A percentile compares a stretch with the other conserved stretches of the same genome.
Evolutionary conservation across 495 filamentous ascomycete species (phyloP).

Genomic region (Lasiosphaeria hispida): DNA sequence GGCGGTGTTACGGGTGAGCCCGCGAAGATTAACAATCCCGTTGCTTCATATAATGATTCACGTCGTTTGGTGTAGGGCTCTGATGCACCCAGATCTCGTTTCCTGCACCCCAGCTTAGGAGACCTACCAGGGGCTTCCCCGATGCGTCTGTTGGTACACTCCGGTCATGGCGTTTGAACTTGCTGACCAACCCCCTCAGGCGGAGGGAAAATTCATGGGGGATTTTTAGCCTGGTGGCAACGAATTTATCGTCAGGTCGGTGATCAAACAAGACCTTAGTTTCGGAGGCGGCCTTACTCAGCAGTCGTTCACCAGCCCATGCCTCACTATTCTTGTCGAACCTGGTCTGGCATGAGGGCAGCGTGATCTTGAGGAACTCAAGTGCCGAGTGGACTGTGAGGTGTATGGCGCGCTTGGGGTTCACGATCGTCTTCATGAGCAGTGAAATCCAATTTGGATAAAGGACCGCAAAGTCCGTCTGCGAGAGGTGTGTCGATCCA

Average conservation of each 20-base stretch:
- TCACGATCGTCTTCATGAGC: slow-evolving; percentile 56
- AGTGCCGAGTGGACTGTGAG: slow-evolving; percentile 55
- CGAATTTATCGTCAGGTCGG: slow-evolving; percentile 46
- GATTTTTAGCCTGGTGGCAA: slow-evolving; percentile 46
- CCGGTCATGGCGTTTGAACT: slow-evolving; percentile 21
- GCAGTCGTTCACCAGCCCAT: slow-evolving; percentile 43
- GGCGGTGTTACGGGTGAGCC: slow-evolving; percentile 3
- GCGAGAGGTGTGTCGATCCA: slow-evolving; percentile 56
- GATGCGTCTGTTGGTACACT: slow-evolving; percentile 21
- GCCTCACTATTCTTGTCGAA: slow-evolving; percentile 22
- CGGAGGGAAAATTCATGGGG: slow-evolving; percentile 46
- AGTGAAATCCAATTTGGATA: slow-evolving; percentile 55
- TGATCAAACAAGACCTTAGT: slow-evolving; percentile 41
- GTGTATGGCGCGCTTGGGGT: slow-evolving; percentile 54
- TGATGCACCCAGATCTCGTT: slow-evolving; percentile 53
- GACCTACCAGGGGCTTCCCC: slow-evolving; percentile 27
- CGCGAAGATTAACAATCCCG: slow-evolving; percentile 1
- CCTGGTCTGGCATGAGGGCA: slow-evolving; percentile 35
- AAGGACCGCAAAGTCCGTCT: slow-evolving; percentile 59
- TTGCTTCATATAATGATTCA: slow-evolving; percentile 23
- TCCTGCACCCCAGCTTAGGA: slow-evolving; percentile 36
- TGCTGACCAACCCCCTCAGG: slow-evolving; percentile 30
- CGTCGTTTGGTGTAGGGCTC: slow-evolving; percentile 33
- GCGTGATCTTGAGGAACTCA: slow-evolving; percentile 49
- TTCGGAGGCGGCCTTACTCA: slow-evolving; percentile 30